Evolutionary conservation across 805 yeast genomes (phyloP).

Genomic region (Debaryomyces castellii): DNA sequence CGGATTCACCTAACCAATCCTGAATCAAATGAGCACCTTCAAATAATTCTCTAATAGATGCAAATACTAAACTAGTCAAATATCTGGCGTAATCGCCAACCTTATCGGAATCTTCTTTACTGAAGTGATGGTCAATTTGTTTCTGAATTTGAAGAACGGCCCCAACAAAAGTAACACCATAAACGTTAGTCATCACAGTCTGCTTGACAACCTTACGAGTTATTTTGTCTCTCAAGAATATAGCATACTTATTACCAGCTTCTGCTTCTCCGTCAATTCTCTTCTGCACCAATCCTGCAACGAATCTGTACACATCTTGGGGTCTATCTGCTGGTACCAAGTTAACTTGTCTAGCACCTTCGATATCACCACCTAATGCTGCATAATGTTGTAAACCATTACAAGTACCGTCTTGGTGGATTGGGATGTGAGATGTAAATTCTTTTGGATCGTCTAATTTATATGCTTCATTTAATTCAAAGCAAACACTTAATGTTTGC

Average conservation of each 20-base stretch:
- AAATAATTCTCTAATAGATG: constrained; percentile 80
- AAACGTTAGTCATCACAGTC: constrained; percentile 97
- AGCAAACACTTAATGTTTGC: constrained; percentile 73
- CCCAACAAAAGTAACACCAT: constrained; percentile 94
- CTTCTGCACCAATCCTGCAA: constrained; percentile 60
- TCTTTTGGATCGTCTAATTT: constrained; percentile 63
- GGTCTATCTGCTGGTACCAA: constrained; percentile 70
- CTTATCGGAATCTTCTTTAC: constrained; percentile 35
- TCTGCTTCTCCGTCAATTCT: constrained; percentile 55
- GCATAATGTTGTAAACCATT: constrained; percentile 87
- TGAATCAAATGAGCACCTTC: constrained; percentile 93
- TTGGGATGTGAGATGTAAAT: constrained; percentile 69
- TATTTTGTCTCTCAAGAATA: constrained; percentile 57
- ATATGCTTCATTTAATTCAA: constrained; percentile 63
- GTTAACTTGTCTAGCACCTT: constrained; percentile 81
- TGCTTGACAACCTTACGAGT: constrained; percentile 91
- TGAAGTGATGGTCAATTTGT: constrained; percentile 63
- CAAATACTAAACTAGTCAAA: constrained; percentile 75
- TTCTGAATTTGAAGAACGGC: constrained; percentile 86
- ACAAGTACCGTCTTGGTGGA: constrained; percentile 87
- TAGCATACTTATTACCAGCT: constrained; percentile 54
- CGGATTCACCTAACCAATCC: constrained; percentile 92
- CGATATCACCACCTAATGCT: constrained; percentile 81
- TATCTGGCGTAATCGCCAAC: constrained; percentile 48
- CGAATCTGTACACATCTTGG: constrained; percentile 73